Percentiles rank a stretch among this genome's conserved stretches.
Evolutionary conservation across 495 filamentous ascomycete species (phyloP).

Genomic region (Aspergillus avenaceus): DNA sequence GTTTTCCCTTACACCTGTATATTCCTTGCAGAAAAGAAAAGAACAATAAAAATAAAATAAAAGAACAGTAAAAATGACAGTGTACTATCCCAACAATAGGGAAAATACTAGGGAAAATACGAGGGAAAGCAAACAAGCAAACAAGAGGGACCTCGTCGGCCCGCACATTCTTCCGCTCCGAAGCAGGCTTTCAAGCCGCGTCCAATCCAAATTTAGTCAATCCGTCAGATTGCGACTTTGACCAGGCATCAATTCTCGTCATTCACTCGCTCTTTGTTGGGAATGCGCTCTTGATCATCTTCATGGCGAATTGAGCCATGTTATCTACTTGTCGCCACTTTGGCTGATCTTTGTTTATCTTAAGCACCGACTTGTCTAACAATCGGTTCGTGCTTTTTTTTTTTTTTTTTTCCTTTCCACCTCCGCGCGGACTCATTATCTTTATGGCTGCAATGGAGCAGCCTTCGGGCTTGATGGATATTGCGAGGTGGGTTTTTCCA

Average conservation of each 20-base stretch:
- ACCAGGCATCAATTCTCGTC: neutral
- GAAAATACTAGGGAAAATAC: too few species aligned
- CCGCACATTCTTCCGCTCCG: slow-evolving; percentile 21
- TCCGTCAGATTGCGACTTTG: slow-evolving; percentile 4
- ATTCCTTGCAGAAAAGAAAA: neutral
- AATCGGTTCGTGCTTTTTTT: slow-evolving; percentile 2
- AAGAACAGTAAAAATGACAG: neutral
- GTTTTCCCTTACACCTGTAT: neutral
- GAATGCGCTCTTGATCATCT: slow-evolving; percentile 2
- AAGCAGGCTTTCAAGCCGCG: slow-evolving; percentile 6
- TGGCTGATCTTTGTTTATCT: neutral
- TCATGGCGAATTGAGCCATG: slow-evolving; percentile 19
- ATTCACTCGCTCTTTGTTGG: slow-evolving; percentile 5
- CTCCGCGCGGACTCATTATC: neutral
- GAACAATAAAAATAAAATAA: neutral
- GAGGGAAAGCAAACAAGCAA: neutral
- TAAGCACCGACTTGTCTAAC: neutral
- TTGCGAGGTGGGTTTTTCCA: slow-evolving; percentile 32
- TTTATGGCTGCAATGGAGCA: slow-evolving; percentile 38
- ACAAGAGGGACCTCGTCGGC: neutral
- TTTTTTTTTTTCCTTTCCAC: slow-evolving; percentile 2
- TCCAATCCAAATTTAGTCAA: slow-evolving; percentile 7
- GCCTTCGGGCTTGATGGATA: slow-evolving; percentile 44
- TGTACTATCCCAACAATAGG: too few species aligned
- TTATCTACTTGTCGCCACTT: slow-evolving; percentile 11